Evolutionary conservation across 2,329 filamentous ascomycete species (phyloP), one percentile per base, ranked within the genome.

Genomic region (Arthrobotrys musiformis): DNA sequence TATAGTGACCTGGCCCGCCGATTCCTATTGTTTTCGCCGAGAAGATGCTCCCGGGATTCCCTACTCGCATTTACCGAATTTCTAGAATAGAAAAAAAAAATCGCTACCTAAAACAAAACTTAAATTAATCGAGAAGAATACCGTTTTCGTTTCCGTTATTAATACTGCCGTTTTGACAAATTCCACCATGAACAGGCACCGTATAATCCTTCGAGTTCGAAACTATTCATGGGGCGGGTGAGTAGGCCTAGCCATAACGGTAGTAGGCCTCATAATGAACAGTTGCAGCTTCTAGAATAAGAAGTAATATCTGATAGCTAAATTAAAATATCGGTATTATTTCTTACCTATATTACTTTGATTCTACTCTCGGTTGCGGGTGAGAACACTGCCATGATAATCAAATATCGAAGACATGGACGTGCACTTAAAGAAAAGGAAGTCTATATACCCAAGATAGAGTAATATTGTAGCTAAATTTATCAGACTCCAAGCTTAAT

Each of bases 141-240:
- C 19, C 33, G 30, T n/a, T 33, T 35, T 35, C 9, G 22, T 48
- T 9, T 13, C 13, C n/a, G 4, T 13, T 48, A 3, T 48, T 24
- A n/a, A n/a, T n/a, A n/a, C n/a, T n/a, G n/a, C n/a, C 44, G 13
- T 48, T 48, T 37, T 58, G 54, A 58, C 54, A 58, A 58, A 58
- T 58, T 33, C 30, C 26, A 13, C 15, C 30, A 35, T 5, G 26
- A 54, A 15, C 48, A 54, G 48, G 48, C 48, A 56, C 9, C 50
- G 7, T 56, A 40, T 58, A 58, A 58, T 58, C 54, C 54, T 58
- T 37, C 30, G 4, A 15, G 19, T 58, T 58, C 40, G 54, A 58
- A 58, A 58, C 54, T 58, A 58, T 37, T 5, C 54, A 58, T 24
- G 54, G 54, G 33, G 30, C 30, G 30, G 37, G 46, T 15, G 24